These are phyloP conservation scores for Plenodomus biglobosus DNA, from an alignment of 2,329 filamentous ascomycete species.

Conservation along the genomic window DNA sequence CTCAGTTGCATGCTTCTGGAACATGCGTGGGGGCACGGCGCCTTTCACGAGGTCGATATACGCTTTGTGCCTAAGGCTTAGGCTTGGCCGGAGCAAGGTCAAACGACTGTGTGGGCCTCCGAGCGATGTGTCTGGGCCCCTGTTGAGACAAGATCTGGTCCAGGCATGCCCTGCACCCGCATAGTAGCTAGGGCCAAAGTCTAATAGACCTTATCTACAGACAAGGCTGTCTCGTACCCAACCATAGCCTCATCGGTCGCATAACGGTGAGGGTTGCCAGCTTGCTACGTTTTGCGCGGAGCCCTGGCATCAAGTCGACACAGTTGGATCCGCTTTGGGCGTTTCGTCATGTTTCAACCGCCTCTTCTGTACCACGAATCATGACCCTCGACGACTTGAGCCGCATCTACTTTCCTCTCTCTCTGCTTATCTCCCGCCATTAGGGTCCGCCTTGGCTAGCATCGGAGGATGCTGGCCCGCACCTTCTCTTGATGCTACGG, in stretches of 20 bases:
- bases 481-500: constrained; percentile 6
- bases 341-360: constrained; percentile 42
- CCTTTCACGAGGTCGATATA: constrained; percentile 19
- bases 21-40: constrained; percentile 6
- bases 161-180: constrained; percentile 16
- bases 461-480: constrained; percentile 19
- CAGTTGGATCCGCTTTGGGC: constrained; percentile 32
- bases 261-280: constrained; percentile 26
- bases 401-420: constrained; percentile 26
- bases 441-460: constrained; percentile 14
- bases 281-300: constrained; percentile 32
- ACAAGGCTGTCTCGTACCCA: constrained; percentile 18
- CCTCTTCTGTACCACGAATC: constrained; percentile 23
- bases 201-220: constrained; percentile 16
- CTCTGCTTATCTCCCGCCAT: constrained; percentile 20
- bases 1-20: constrained; percentile 1
- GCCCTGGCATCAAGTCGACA: constrained; percentile 36
- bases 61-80: constrained; percentile 27
- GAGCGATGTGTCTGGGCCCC: constrained; percentile 13
- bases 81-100: constrained; percentile 20
- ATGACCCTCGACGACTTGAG: constrained; percentile 22
- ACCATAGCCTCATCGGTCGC: constrained; percentile 26
- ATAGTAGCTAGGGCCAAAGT: constrained; percentile 13
- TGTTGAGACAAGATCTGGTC: constrained; percentile 21
- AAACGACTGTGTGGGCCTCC: constrained; percentile 24